Percentiles rank a stretch among this genome's conserved stretches.
These are phyloP conservation scores for Cercospora sp. DNA, from an alignment of 2,329 filamentous ascomycete species.

Conservation along the genomic window DNA sequence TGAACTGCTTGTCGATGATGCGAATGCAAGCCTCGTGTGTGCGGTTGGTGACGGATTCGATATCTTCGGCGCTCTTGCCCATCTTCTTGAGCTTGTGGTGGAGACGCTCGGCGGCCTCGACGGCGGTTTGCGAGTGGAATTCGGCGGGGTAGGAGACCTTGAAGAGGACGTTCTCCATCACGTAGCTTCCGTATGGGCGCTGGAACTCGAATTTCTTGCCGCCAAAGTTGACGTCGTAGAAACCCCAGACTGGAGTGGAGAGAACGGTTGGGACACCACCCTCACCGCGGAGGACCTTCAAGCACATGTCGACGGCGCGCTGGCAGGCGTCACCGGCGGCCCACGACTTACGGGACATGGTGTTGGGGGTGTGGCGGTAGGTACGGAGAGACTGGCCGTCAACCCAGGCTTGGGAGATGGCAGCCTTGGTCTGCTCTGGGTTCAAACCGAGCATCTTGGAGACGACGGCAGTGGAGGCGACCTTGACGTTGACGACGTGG, in stretches of 20 bases:
- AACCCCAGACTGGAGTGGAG: constrained; percentile 91
- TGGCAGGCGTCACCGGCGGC: constrained; percentile 97
- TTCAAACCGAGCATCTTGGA: constrained; percentile 90
- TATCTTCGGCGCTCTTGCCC: constrained; percentile 90
- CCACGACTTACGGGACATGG: constrained; percentile 99
- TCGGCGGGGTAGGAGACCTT: constrained; percentile 99
- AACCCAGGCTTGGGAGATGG: constrained; percentile 95
- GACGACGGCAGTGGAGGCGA: constrained; percentile 89
- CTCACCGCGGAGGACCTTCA: constrained; percentile 97
- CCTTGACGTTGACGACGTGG: constrained; percentile 97
- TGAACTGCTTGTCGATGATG: constrained; percentile 99
- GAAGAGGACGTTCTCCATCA: constrained; percentile 99
- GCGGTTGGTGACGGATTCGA: constrained; percentile 88
- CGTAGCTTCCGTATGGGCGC: constrained; percentile 93
- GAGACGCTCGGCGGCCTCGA: constrained; percentile 89
- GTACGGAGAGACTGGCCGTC: constrained; percentile 95
- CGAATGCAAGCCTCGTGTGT: constrained; percentile 98
- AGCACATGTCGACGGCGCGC: constrained; percentile 92
- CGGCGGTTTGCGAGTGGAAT: constrained; percentile 98
- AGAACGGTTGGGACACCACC: constrained; percentile 88
- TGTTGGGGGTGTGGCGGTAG: constrained; percentile 96
- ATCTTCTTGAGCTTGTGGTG: constrained; percentile 76
- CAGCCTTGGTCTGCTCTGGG: constrained; percentile 90
- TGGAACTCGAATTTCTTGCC: constrained; percentile 96
- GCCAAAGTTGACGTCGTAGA: constrained; percentile 98